These are phyloP conservation scores for Hortiboletus campestris DNA, from an alignment of 768 basidiomycete species.

Conservation along the genomic window DNA sequence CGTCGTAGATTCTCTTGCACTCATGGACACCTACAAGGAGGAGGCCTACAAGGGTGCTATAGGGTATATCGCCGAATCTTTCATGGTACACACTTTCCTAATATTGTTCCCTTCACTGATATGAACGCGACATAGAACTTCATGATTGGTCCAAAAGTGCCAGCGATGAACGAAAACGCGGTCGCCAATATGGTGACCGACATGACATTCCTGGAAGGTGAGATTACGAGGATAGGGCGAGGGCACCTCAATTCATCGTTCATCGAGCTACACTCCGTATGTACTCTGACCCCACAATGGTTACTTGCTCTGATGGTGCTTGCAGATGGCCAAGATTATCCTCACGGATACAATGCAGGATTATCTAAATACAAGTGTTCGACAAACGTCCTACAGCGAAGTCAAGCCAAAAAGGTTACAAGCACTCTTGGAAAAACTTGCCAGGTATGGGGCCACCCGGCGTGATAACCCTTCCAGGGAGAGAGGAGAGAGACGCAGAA, in stretches of 20 bases:
- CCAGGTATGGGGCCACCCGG: conserved; percentile 60
- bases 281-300: conserved; percentile 20
- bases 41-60: conserved; percentile 87
- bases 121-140: conserved; percentile 53
- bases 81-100: conserved; percentile 65
- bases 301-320: conserved; percentile 5
- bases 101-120: not conserved
- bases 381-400: conserved; percentile 61
- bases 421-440: conserved; percentile 75
- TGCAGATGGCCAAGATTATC: conserved; percentile 69
- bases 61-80: conserved; percentile 80
- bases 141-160: conserved; percentile 70
- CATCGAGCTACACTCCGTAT: conserved; percentile 73
- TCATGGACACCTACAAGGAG: conserved; percentile 84
- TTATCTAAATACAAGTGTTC: conserved; percentile 69
- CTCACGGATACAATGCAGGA: conserved; percentile 73
- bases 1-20: conserved; percentile 84
- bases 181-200: conserved; percentile 84
- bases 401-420: conserved; percentile 74
- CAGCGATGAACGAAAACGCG: conserved; percentile 85
- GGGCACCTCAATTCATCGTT: conserved; percentile 71
- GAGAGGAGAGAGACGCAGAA: conserved; percentile 66
- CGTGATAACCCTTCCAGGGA: conserved; percentile 61
- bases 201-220: conserved; percentile 85
- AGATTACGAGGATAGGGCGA: conserved; percentile 73